Evolutionary conservation across 2,329 filamentous ascomycete species (phyloP).

Genomic region (Aspergillus uvarum): DNA sequence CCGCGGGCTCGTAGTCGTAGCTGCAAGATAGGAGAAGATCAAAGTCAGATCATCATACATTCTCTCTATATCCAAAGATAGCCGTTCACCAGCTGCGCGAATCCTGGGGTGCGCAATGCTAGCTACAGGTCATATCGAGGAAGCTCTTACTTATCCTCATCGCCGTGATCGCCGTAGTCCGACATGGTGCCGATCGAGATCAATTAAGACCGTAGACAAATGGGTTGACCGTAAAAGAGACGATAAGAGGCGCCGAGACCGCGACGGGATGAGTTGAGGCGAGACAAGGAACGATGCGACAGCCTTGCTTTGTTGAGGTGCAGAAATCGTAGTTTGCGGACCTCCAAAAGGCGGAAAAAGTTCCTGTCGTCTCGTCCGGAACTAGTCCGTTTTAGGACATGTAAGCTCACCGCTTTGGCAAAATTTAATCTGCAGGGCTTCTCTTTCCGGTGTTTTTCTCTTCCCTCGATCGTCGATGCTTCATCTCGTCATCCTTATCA

Average conservation of each 20-base stretch:
- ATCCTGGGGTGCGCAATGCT: slow-evolving; percentile 6
- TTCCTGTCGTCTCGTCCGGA: slow-evolving; percentile 22
- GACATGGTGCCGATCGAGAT: slow-evolving; percentile 57
- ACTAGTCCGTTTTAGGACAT: slow-evolving; percentile 28
- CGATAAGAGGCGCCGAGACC: slow-evolving; percentile 12
- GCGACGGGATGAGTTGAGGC: slow-evolving; percentile 12
- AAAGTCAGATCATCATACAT: slow-evolving; percentile 28
- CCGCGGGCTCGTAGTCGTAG: slow-evolving; percentile 58
- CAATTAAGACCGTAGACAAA: slow-evolving; percentile 14
- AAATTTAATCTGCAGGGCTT: slow-evolving; percentile 25
- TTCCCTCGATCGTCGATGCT: neutral
- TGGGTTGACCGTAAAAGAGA: slow-evolving; percentile 8
- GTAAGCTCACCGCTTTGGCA: slow-evolving; percentile 36
- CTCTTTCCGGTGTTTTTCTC: slow-evolving; percentile 1
- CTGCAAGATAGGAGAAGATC: slow-evolving; percentile 22
- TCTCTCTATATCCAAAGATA: neutral
- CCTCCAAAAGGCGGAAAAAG: slow-evolving; percentile 37
- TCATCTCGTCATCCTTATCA: neutral
- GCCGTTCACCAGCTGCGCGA: neutral
- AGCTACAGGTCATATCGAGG: slow-evolving; percentile 15
- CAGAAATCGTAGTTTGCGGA: slow-evolving; percentile 25
- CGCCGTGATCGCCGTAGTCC: slow-evolving; percentile 69
- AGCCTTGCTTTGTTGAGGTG: slow-evolving; percentile 11
- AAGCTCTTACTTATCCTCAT: slow-evolving; percentile 56
- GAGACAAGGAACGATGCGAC: slow-evolving; percentile 20